phyloP scores from a whole-genome alignment of 1,284 basidiomycete species.

The Tetrapyrgos nigripes region DNA sequence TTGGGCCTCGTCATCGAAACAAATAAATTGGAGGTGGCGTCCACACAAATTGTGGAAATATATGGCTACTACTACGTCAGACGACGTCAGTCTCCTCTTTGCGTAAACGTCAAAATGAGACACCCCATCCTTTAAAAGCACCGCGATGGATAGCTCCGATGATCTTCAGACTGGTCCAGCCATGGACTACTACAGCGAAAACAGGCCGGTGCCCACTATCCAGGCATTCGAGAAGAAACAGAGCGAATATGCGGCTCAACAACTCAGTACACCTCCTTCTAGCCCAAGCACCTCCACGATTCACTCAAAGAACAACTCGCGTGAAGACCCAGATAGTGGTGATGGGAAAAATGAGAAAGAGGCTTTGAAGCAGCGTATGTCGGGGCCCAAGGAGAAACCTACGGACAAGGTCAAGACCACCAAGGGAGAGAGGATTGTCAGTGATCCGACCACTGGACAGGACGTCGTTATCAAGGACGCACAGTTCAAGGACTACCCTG shows the following conservation, averaged over 20 bases:
- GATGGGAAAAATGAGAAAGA: neutral
- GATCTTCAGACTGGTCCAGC: neutral
- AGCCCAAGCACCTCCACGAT: neutral
- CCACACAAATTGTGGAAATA: neutral
- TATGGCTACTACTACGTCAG: neutral
- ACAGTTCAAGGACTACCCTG: neutral
- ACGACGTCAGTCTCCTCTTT: neutral
- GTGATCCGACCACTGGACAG: neutral
- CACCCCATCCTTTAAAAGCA: neutral
- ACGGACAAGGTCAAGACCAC: neutral
- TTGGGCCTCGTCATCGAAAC: too few species aligned
- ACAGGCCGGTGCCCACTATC: neutral
- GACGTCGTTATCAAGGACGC: neutral
- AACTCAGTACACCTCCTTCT: neutral
- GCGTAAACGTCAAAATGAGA: neutral
- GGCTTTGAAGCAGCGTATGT: neutral
- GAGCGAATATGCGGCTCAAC: neutral
- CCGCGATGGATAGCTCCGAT: too few species aligned
- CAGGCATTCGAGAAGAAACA: neutral
- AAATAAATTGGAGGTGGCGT: neutral
- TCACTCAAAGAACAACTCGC: neutral
- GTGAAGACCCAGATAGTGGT: neutral
- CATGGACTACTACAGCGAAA: neutral
- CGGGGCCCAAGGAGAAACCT: neutral
- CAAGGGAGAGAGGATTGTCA: neutral